Percentiles rank a stretch among this genome's conserved stretches.
phyloP scores from a whole-genome alignment of 352 stramenopile species.

The Phytophthora hybrid region DNA sequence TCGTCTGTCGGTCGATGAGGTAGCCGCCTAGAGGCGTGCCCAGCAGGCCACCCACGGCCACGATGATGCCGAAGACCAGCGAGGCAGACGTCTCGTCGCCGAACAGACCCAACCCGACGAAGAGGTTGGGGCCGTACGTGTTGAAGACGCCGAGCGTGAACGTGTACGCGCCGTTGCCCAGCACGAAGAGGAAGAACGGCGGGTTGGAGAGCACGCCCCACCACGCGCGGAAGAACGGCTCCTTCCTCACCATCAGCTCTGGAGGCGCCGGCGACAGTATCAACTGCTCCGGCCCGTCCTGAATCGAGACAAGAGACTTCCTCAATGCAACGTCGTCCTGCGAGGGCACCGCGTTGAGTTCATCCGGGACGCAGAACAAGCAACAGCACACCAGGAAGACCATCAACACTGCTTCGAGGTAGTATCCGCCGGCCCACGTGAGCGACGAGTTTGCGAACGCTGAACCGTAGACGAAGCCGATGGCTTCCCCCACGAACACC shows the following conservation, averaged over 20 bases:
- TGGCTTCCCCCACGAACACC: constrained; percentile 78
- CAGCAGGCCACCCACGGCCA: constrained; percentile 68
- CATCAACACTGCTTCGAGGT: constrained; percentile 78
- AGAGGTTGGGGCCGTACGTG: constrained; percentile 74
- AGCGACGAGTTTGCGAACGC: constrained; percentile 49
- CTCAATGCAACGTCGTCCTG: constrained; percentile 29
- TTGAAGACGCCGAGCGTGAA: constrained; percentile 77
- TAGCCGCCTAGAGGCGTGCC: constrained; percentile 78
- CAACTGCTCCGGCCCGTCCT: constrained; percentile 10
- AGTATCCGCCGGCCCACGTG: constrained; percentile 81
- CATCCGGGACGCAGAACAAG: constrained; percentile 49
- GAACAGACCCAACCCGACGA: constrained; percentile 84
- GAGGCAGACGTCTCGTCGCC: constrained; percentile 65
- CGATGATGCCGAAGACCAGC: constrained; percentile 70
- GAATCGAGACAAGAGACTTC: constrained; percentile 10
- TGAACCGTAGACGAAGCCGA: constrained; percentile 80
- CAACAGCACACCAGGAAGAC: constrained; percentile 59
- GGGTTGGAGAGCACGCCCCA: constrained; percentile 55
- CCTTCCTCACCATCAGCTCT: constrained; percentile 21
- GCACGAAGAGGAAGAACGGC: constrained; percentile 65
- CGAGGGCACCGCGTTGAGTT: constrained; percentile 39
- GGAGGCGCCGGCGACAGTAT: constrained; percentile 1
- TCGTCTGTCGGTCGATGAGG: constrained; percentile 53
- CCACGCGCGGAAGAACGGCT: constrained; percentile 41
- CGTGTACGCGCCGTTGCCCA: constrained; percentile 79